Evolutionary conservation across 352 stramenopile species (phyloP).

Genomic region (Globisporangium emineosum): DNA sequence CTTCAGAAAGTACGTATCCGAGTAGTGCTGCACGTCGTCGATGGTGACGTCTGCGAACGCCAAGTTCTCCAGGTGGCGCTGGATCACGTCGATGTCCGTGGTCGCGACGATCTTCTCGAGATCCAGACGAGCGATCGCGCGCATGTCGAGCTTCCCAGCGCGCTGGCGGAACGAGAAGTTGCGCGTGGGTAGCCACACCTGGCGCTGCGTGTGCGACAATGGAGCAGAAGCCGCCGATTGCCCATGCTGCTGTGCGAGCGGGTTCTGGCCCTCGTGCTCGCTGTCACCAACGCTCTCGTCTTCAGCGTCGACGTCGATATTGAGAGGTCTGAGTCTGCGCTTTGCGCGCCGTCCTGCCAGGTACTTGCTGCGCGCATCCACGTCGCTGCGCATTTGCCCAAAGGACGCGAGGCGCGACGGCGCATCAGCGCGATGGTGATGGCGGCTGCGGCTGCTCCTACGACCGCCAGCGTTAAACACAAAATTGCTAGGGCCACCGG

Average conservation of each 20-base stretch:
- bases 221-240: background rate
- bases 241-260: background rate
- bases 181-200: conserved; percentile 70
- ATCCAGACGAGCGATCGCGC: conserved; percentile 65
- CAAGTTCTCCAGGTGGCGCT: conserved; percentile 77
- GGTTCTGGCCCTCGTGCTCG: conserved; percentile 1
- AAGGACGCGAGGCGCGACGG: background rate
- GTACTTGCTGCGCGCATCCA: conserved; percentile 21
- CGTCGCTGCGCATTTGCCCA: conserved; percentile 6
- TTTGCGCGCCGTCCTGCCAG: conserved; percentile 22
- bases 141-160: conserved; percentile 70
- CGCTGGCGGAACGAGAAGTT: conserved; percentile 75
- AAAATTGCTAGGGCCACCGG: background rate
- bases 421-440: background rate
- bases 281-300: background rate
- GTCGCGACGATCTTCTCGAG: conserved; percentile 68
- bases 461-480: conserved; percentile 3
- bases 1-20: conserved; percentile 83
- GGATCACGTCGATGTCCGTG: conserved; percentile 74
- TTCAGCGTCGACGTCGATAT: conserved; percentile 13
- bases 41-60: conserved; percentile 79
- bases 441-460: background rate
- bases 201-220: conserved; percentile 16
- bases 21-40: conserved; percentile 83
- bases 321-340: conserved; percentile 20